These are phyloP conservation scores for Schrenkiella parvula DNA, from an alignment of 345 rosid species.

Conservation along the genomic window DNA sequence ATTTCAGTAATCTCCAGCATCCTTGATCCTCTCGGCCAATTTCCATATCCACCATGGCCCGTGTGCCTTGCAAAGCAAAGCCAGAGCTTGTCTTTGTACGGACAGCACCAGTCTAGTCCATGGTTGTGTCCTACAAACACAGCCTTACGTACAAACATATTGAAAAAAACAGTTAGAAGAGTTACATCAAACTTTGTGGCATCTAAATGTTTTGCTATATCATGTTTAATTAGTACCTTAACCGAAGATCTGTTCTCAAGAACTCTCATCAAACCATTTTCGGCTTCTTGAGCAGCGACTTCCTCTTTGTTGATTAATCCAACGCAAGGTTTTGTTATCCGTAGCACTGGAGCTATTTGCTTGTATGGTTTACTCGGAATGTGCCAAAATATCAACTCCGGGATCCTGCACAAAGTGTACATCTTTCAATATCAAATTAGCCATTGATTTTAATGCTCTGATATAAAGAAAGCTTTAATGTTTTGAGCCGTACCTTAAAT, in stretches of 20 bases:
- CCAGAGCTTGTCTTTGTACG: constrained; percentile 57
- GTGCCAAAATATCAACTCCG: constrained; percentile 91
- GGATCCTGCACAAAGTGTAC: constrained; percentile 36
- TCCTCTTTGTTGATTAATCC: constrained; percentile 81
- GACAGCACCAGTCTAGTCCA: constrained; percentile 98
- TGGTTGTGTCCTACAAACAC: constrained; percentile 92
- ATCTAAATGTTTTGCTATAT: neutral
- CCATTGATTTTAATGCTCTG: neutral
- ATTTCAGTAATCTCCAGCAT: constrained; percentile 58
- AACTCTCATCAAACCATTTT: constrained; percentile 61
- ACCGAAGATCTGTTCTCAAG: constrained; percentile 60
- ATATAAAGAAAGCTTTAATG: neutral
- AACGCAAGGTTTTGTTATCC: constrained; percentile 62
- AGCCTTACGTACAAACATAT: constrained; percentile 44
- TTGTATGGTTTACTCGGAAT: constrained; percentile 76
- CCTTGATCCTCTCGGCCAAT: constrained; percentile 84
- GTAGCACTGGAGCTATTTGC: constrained; percentile 62
- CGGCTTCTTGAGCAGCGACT: constrained; percentile 78
- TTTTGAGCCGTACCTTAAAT: constrained; percentile 39
- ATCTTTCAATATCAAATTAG: neutral
- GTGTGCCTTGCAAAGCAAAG: constrained; percentile 93
- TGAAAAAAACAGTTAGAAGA: neutral
- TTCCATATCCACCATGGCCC: constrained; percentile 84
- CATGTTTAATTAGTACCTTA: constrained; percentile 42
- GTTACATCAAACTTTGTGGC: neutral